Evolutionary conservation across 495 filamentous ascomycete species (phyloP), one percentile per base, ranked within the genome.

Genomic region (Copromyces sp.): DNA sequence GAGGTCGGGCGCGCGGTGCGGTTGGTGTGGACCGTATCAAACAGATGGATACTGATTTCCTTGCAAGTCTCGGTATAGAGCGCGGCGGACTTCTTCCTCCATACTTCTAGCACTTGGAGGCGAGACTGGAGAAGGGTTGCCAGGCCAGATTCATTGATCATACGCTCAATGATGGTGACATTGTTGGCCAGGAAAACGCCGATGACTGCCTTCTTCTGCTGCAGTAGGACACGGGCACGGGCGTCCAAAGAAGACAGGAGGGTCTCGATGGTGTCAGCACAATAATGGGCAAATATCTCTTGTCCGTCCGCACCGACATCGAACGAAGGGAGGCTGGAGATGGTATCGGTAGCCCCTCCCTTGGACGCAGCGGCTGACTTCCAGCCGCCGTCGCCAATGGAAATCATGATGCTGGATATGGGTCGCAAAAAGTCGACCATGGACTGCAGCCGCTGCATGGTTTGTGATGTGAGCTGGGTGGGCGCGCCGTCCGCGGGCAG

Each of bases 161-260:
- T 91, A 75, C 93, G 90, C 74, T 98, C 94, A 71, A 98, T 88
- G 71, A 95, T 87, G 77, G 88, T 89, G 70, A 97, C 89, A 73
- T 92, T 93, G 80, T 99, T 99, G 65, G 93, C 92, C 71, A 99
- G 81, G 80, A 98, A 97, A 16, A 97, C 94, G 65, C 95, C 95
- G 68, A 93, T 86, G 16, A 91, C 83, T 17, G 89, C 87, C 80
- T 93, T 95, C 70, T 89, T 89, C 53, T 61, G 53, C 77, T 94
- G 93, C 68, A 96, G 87, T 44, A 96, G 82, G 4, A 83, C 77
- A n/a, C 90, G 86, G 9, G 90, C 89, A 72, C 93, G 94, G 69
- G 86, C 83, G 71, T 98, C 94, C n/a, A 98, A 86, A 24, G 89
- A 84, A 47, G 85, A 84, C 80, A 98, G 89, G 47, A 97, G 85